Base-by-base conservation (phyloP, 108 stramenopile species). In the Thalassiosira profunda region DNA sequence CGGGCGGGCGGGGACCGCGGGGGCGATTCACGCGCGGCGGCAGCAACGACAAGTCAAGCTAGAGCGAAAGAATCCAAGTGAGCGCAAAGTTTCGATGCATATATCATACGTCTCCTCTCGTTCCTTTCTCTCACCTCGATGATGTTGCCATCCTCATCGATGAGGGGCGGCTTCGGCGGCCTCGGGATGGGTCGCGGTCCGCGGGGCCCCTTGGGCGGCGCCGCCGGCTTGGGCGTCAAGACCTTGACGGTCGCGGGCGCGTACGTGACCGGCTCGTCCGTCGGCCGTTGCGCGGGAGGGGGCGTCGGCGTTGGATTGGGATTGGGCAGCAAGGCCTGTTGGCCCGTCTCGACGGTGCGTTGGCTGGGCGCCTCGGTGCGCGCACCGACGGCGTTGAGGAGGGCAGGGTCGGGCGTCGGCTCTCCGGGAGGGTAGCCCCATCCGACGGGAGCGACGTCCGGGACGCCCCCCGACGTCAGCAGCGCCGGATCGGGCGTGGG, bases 281-380 rank as follows among this genome's bases (percentile, higher is more conserved):
- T 51, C 30, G 49, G 49, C 24, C n/a, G 0, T 28, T 51, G 4
- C 1, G 25, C n/a, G 6, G 49, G 49, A 25, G n/a, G n/a, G 12
- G 4, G 1, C 30, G 49, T 6, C 49, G 49, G 49, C 49, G 26
- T 51, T 4, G 49, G 1, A 0, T 25, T 51, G 21, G 49, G 49
- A 31, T 26, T 52, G 18, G 51, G 51, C 29, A 31, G 51, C 33
- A 31, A 29, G 41, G 47, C 11, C 34, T 38, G 26, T 11, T 29
- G 20, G 29, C 55, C 67, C 30, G 54, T 43, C 36, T 68, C 67
- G 1, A 68, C 67, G 17, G 31, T 56, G 5, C 67, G 67, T 6
- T 46, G 25, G 15, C 56, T 68, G 23, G 67, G 67, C n/a, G 42
- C 17, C 21, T 10, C 25, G 5, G 67, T 24, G 17, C 41, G 23